phyloP scores from a whole-genome alignment of 257 asterid species.

The Capsicum baccatum region DNA sequence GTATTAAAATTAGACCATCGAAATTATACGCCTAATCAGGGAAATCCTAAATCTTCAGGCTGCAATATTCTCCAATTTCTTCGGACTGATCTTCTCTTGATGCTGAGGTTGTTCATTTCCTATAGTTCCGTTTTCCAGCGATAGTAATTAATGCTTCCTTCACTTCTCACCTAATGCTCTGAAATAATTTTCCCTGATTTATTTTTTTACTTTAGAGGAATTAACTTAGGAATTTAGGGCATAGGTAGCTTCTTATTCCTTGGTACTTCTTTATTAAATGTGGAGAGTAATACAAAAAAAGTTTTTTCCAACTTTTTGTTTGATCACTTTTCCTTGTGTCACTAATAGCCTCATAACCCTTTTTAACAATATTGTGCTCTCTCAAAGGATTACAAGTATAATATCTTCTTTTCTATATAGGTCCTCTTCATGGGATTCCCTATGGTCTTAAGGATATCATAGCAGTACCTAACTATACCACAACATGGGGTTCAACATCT shows the following conservation, averaged over 20 bases:
- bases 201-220: not conserved
- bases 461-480: constrained; percentile 87
- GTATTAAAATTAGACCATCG: constrained; percentile 7
- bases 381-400: not conserved
- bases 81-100: not conserved
- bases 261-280: constrained; percentile 5
- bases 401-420: constrained; percentile 43
- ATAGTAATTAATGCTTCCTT: constrained; percentile 2
- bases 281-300: not conserved
- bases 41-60: constrained; percentile 9
- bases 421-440: constrained; percentile 97
- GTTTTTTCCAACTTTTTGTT: not conserved
- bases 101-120: constrained; percentile 18
- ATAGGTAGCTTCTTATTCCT: not conserved
- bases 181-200: not conserved
- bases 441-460: constrained; percentile 92
- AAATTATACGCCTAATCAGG: not conserved
- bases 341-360: not conserved
- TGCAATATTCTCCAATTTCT: not conserved
- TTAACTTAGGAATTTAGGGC: not conserved
- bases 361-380: not conserved
- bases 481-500: constrained; percentile 90
- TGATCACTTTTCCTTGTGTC: too few species aligned
- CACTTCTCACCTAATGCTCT: constrained; percentile 20
- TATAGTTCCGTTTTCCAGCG: not conserved